phyloP scores from a whole-genome alignment of 2,329 filamentous ascomycete genomes.

The Aspergillus fumigatiaffinis region DNA sequence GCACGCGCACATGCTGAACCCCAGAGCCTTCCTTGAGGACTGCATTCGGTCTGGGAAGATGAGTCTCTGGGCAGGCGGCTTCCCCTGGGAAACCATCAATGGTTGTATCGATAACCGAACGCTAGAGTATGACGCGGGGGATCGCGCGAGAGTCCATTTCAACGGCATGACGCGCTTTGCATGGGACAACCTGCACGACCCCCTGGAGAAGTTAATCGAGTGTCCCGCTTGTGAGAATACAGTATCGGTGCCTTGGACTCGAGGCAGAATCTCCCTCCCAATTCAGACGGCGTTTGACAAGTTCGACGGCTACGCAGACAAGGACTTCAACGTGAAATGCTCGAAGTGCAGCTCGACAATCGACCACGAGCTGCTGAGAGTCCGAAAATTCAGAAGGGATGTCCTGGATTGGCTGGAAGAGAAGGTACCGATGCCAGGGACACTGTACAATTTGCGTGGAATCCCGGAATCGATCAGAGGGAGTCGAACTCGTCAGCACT shows the following conservation, averaged over 20 bases:
- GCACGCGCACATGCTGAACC: slow-evolving; percentile 77
- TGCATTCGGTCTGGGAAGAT: slow-evolving; percentile 57
- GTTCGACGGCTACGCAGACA: slow-evolving; percentile 34
- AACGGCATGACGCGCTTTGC: slow-evolving; percentile 43
- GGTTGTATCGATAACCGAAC: slow-evolving; percentile 53
- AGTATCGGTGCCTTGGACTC: slow-evolving; percentile 58
- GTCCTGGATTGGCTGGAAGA: slow-evolving; percentile 45
- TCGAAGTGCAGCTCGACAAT: slow-evolving; percentile 48
- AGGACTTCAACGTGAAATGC: slow-evolving; percentile 51
- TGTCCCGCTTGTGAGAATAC: slow-evolving; percentile 54
- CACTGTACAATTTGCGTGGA: slow-evolving; percentile 57
- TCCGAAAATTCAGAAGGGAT: slow-evolving; percentile 60
- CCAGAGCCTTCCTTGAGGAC: slow-evolving; percentile 69
- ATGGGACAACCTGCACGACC: slow-evolving; percentile 60
- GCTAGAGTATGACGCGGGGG: slow-evolving; percentile 54
- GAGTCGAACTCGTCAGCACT: slow-evolving; percentile 9
- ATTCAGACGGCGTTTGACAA: slow-evolving; percentile 23
- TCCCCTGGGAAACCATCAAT: slow-evolving; percentile 64
- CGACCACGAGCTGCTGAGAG: slow-evolving; percentile 57
- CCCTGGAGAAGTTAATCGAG: slow-evolving; percentile 43
- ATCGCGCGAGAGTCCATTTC: slow-evolving; percentile 48
- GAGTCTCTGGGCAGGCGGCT: slow-evolving; percentile 56
- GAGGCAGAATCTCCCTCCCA: slow-evolving; percentile 22
- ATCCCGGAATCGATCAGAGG: slow-evolving; percentile 36
- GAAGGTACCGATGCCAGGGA: slow-evolving; percentile 62